Evolutionary conservation across 441 rosid genomes (phyloP).

Genomic region (Euphorbia celastroides): DNA sequence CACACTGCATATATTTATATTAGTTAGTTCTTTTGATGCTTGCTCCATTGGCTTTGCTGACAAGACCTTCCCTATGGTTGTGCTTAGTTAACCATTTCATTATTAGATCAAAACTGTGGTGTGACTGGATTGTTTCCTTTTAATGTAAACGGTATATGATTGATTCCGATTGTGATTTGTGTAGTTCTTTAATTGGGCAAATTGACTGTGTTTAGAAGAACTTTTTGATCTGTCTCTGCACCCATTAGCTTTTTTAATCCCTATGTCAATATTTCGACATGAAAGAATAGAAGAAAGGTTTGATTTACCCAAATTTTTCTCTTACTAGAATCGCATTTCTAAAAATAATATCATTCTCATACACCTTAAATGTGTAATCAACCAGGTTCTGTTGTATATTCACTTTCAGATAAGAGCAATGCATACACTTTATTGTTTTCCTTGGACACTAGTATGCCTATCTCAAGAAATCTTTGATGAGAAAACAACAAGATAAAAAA

Average conservation of each 20-base stretch:
- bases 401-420: too few relatives aligned
- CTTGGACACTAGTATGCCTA: slow-evolving; percentile 5
- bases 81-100: too few relatives aligned
- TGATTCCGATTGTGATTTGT: neutral
- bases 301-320: neutral
- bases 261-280: neutral
- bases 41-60: neutral
- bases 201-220: neutral
- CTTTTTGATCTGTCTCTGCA: too few relatives aligned
- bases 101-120: too few relatives aligned
- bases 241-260: neutral
- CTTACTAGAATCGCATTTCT: neutral
- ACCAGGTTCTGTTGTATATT: too few relatives aligned
- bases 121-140: neutral
- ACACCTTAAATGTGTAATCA: neutral
- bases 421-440: slow-evolving; percentile 10
- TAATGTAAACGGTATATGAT: neutral
- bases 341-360: neutral
- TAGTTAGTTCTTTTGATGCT: neutral
- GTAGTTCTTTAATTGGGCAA: neutral
- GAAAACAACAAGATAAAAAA: slow-evolving; percentile 7
- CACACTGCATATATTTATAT: neutral
- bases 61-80: too few relatives aligned
- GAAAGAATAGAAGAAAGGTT: neutral
- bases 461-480: slow-evolving; percentile 11